A percentile compares a stretch with the other conserved stretches of the same genome.
Conservation (phyloP, 2,329 filamentous ascomycete genomes). For the Graphiopsis chlorocephala region DNA sequence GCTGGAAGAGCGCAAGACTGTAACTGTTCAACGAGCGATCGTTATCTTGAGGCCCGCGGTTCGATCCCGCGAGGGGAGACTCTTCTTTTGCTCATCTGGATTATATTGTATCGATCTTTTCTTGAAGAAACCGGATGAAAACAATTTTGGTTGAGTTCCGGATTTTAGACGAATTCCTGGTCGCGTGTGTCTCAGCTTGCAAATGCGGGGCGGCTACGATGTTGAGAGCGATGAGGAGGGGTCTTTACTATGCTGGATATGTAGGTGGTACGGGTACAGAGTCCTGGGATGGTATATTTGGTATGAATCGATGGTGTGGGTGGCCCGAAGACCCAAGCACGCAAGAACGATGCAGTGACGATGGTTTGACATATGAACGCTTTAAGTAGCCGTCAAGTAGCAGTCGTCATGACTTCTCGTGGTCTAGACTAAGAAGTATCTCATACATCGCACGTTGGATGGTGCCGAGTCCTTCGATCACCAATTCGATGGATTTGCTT, state of each 20-base stretch:
- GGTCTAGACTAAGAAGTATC: too few species aligned
- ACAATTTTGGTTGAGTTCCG: background rate
- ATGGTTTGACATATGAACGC: background rate
- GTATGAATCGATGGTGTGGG: background rate
- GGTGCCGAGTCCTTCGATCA: background rate
- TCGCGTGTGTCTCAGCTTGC: background rate
- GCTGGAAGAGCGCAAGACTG: slow-evolving; percentile 42
- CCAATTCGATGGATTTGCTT: background rate
- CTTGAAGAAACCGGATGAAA: background rate
- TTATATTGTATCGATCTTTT: background rate
- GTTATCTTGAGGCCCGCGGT: slow-evolving; percentile 20
- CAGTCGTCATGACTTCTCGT: background rate
- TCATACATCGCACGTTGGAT: background rate
- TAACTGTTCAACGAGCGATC: slow-evolving; percentile 25
- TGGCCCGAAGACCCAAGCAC: background rate
- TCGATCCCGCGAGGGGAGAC: slow-evolving; percentile 21
- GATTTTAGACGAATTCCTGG: background rate
- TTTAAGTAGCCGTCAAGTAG: background rate
- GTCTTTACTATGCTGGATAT: background rate
- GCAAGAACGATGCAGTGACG: background rate
- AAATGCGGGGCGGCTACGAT: background rate
- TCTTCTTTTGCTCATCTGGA: background rate
- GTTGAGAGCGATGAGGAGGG: background rate
- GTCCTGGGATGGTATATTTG: background rate
- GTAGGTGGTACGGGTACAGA: background rate